phyloP scores from a whole-genome alignment of 179 eudicot genomes.

The Heliamphora pulchella region DNA sequence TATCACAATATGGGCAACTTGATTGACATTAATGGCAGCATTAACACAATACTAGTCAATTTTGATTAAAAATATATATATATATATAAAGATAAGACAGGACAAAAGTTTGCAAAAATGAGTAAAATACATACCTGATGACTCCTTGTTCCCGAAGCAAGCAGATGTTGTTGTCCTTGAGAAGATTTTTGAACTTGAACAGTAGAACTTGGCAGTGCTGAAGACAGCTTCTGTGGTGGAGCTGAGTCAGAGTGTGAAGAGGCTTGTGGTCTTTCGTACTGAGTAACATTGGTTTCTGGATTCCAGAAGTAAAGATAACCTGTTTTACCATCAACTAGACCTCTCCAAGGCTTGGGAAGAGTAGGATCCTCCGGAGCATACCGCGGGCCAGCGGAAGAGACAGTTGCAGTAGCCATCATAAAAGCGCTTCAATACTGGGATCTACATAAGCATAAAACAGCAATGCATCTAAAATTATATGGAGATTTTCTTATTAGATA shows the following conservation, averaged over 20 bases:
- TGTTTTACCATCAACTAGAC: constrained; percentile 82
- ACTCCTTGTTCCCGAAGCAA: constrained; percentile 33
- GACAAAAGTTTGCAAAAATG: background rate
- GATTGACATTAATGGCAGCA: background rate
- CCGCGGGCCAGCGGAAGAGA: constrained; percentile 45
- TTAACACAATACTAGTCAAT: background rate
- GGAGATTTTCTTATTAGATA: background rate
- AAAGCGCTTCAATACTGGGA: constrained; percentile 4
- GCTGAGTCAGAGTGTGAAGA: constrained; percentile 23
- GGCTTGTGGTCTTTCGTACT: constrained; percentile 71
- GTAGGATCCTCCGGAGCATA: constrained; percentile 94
- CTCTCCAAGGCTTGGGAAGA: constrained; percentile 95
- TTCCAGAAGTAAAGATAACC: constrained; percentile 94
- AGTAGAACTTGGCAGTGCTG: constrained; percentile 45
- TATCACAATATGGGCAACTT: background rate
- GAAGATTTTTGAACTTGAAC: constrained; percentile 53
- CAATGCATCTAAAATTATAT: background rate
- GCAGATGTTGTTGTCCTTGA: constrained; percentile 29
- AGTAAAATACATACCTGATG: constrained; percentile 38
- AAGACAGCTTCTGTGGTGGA: constrained; percentile 27
- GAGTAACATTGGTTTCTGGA: constrained; percentile 91
- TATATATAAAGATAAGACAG: background rate
- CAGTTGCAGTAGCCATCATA: constrained; percentile 55
- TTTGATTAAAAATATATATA: background rate
- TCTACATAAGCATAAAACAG: constrained; percentile 12